phyloP scores from a whole-genome alignment of 2,329 filamentous ascomycete genomes.

The Emmonsia crescens region DNA sequence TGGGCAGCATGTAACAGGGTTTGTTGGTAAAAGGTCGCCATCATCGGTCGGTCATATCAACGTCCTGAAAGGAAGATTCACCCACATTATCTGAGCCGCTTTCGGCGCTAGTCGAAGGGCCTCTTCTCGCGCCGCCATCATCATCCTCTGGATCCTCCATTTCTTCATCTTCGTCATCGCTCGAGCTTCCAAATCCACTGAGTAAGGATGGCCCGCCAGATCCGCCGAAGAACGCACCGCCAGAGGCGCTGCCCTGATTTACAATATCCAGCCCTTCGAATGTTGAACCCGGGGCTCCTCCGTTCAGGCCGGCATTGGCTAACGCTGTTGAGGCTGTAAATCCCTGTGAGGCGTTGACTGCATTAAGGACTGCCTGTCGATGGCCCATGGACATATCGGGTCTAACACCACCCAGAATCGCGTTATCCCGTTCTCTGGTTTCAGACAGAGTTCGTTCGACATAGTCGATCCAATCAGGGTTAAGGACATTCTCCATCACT shows the following conservation, averaged over 20 bases:
- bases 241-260: constrained; percentile 54
- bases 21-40: constrained; percentile 3
- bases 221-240: constrained; percentile 61
- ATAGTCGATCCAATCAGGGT: constrained; percentile 85
- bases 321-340: constrained; percentile 58
- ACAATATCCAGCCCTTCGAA: constrained; percentile 54
- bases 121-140: constrained; percentile 50
- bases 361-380: constrained; percentile 55
- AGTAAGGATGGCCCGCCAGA: constrained; percentile 56
- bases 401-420: constrained; percentile 89
- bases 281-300: constrained; percentile 40
- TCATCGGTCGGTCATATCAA: constrained; percentile 51
- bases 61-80: constrained; percentile 51
- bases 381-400: constrained; percentile 82
- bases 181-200: constrained; percentile 87
- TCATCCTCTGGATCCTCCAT: constrained; percentile 59
- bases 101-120: constrained; percentile 28
- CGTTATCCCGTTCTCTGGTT: constrained; percentile 91
- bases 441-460: constrained; percentile 88
- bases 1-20: background rate
- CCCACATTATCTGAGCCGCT: constrained; percentile 55
- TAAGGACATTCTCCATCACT: constrained; percentile 80
- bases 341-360: constrained; percentile 46
- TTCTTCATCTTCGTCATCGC: constrained; percentile 92
- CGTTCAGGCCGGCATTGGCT: constrained; percentile 70